Base-by-base conservation (phyloP, 2,329 filamentous ascomycete species). In the Juglanconis juglandina region DNA sequence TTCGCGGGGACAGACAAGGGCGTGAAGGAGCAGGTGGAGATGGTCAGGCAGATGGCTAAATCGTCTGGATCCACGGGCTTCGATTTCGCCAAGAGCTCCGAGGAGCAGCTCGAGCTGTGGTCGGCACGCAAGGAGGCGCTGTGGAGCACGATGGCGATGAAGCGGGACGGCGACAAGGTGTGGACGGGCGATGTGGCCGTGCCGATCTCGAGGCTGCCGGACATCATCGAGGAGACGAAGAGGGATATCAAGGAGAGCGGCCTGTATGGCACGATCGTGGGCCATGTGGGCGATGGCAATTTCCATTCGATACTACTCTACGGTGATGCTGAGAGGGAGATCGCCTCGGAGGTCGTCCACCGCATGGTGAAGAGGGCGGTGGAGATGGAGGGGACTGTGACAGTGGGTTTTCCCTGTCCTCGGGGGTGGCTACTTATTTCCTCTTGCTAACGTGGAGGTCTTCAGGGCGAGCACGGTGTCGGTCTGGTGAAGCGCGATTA, bases 401-500 rank as follows among this genome's bases (percentile, higher is more conserved):
- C 91, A 11, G 81, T 84, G 68, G 68, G 79, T 69, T 30, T 33
- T 17, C 24, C 17, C 14, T 1, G 37, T 5, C 34, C 49, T 30
- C 44, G 41, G 32, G 3, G 6, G 32, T 17, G 5, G 10, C 33
- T 17, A 46, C 41, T 3, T n/a, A 1, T 49, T 3, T 30, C 13
- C 7, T 6, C n/a, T 24, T n/a, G 46, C 56, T 66, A 55, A 66
- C 58, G 13, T 32, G 24, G 50, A 34, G 33, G 6, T 11, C 14
- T 5, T 2, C 42, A 84, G 81, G 91, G 91, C 57, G 91, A 96
- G 74, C 91, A 96, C 72, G 91, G 91, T 47, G 87, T 95, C 56
- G 91, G 91, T 6, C 77, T 96, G 52, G 89, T 94, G 59, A 96
- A 96, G 83, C 81, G 91, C 66, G 91, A 95, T 70, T 94, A 94